Evolutionary conservation across 345 rosid species (phyloP).

Genomic region (Rhodamnia argentea): DNA sequence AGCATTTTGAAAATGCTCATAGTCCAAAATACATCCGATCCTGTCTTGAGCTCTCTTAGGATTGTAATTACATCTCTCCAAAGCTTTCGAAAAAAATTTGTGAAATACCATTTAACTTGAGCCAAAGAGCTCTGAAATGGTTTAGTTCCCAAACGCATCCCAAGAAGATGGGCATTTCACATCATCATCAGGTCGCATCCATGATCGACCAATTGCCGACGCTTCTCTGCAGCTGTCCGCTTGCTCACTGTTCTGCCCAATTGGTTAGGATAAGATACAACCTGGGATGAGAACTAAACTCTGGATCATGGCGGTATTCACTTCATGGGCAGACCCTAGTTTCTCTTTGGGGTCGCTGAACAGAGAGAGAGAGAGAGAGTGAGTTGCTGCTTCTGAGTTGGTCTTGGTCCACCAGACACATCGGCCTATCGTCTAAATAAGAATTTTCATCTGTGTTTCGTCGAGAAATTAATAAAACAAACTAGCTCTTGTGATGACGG

Average conservation of each 20-base stretch:
- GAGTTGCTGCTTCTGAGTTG: no score
- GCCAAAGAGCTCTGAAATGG: background rate
- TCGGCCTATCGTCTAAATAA: background rate
- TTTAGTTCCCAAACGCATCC: no score
- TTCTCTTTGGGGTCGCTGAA: no score
- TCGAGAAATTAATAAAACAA: background rate
- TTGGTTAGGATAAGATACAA: background rate
- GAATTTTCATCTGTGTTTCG: background rate
- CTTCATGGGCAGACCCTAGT: background rate
- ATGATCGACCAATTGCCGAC: background rate
- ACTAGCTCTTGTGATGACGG: background rate
- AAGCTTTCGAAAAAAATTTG: background rate
- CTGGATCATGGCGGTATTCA: background rate
- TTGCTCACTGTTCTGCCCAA: background rate
- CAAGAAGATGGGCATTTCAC: background rate
- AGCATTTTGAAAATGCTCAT: no score
- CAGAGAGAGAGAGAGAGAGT: no score
- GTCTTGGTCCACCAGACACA: background rate
- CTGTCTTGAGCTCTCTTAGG: rapidly evolving
- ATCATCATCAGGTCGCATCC: background rate
- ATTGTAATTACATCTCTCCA: background rate
- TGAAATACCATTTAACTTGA: background rate
- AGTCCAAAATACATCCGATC: background rate
- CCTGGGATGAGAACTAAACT: background rate
- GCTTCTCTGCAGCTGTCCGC: background rate